Percentiles rank a stretch among this genome's conserved stretches.
Conservation (phyloP, 1,284 basidiomycete genomes). For the Puccinia coronata region DNA sequence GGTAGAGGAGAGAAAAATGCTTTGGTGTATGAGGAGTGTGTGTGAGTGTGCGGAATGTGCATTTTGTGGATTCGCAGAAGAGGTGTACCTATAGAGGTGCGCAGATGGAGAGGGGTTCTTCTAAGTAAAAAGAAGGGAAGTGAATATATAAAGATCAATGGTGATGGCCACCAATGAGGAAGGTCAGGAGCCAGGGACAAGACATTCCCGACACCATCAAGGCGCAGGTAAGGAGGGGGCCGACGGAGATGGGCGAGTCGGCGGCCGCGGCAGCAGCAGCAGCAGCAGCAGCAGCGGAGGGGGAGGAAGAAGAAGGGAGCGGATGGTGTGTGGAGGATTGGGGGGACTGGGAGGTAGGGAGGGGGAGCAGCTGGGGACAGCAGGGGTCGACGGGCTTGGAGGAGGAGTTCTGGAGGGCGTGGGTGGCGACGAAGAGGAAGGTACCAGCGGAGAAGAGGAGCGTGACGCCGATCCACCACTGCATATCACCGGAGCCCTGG, state of each 20-base stretch:
- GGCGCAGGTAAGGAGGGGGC: background rate
- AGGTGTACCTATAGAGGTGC: no score
- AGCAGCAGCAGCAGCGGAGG: background rate
- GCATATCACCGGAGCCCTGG: background rate
- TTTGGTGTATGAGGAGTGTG: no score
- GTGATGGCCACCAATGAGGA: constrained; percentile 11
- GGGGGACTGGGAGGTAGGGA: no score
- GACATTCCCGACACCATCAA: constrained; percentile 32
- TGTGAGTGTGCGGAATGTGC: no score
- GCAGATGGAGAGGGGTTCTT: background rate
- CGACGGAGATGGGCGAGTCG: no score
- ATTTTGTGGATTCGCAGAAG: no score
- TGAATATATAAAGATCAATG: no score
- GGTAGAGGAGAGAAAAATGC: no score
- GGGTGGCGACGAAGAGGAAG: constrained; percentile 88
- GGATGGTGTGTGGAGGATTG: background rate
- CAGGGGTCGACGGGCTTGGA: constrained; percentile 23
- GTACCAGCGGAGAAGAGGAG: constrained; percentile 85
- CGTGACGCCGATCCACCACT: constrained; percentile 71
- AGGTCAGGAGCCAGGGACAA: constrained; percentile 22
- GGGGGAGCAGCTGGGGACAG: background rate
- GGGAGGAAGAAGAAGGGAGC: background rate
- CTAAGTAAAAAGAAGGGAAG: background rate
- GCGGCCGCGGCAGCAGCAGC: no score
- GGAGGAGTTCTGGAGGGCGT: constrained; percentile 55